Base-by-base conservation (phyloP, 73 alveolate species). In the Paramecium tetraurelia region DNA sequence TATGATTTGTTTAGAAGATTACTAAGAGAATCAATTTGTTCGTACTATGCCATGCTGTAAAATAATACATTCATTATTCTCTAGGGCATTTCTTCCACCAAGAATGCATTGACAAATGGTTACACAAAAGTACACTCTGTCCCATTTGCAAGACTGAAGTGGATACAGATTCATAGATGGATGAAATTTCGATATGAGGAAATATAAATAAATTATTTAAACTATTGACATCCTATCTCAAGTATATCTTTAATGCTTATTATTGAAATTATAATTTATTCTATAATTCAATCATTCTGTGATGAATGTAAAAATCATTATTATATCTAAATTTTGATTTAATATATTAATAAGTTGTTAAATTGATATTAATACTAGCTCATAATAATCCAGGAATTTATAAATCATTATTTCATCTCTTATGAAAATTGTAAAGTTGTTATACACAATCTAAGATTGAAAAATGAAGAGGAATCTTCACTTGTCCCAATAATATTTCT, bases 31-130 rank as follows among this genome's bases (percentile, higher is more conserved):
- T 20, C 50, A 80, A 12, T 14, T 38, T 14, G 75, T 80, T 44
- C 48, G 90, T 38, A 80, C 90, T 1, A 80, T 80, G 90, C 90
- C 90, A 43, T 80, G 90, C 90, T 80, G 90, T 80, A 31, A 11
- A 18, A 40, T 1, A 20, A 10, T 4, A 21, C 3, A 36, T 72
- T 35, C 27, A 36, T 72, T 53, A 53, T 18, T 53, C 2, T 7
- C 21, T 80, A 80, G 90, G 70, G 90, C 99, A 97, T 75, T 89
- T 90, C 46, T 97, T 95, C 92, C 99, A 97, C 86, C 87, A 94
- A 83, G 92, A 93, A 7, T 97, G 99, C 50, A 95, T 97, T 75
- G 97, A 93, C 58, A 85, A 94, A 48, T 97, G 99, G 99, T 93
- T 92, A 21, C 85, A 87, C 9, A 44, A 58, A 21, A 85, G 77